Base-by-base conservation (phyloP, 2,329 filamentous ascomycete species). In the Orbilia blumenaviensis region DNA sequence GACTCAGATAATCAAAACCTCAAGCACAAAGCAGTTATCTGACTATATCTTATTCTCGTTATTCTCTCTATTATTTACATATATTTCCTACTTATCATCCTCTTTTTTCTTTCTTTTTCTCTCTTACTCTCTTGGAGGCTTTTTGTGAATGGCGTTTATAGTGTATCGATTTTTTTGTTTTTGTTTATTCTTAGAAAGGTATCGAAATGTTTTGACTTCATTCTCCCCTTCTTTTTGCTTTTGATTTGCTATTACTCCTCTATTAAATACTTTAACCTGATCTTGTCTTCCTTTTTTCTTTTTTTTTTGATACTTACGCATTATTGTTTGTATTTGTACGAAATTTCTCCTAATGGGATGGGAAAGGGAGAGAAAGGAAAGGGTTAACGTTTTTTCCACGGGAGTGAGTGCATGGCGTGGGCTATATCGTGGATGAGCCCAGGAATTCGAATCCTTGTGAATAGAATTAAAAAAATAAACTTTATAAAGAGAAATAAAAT, bases 371-470 rank as follows among this genome's bases (percentile, higher is more conserved):
- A n/a, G n/a, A n/a, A n/a, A n/a, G 23, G 44, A 12, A 25, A 48
- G 21, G 46, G 25, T 50, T 56, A 50, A 64, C 54, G 58, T 6
- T 14, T 48, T 46, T 23, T 46, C 23, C n/a, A 46, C n/a, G 41
- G 18, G 41, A 18, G 14, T 23, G 42, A 9, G 5, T 23, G 10
- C 10, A 10, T 10, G 29, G 8, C n/a, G n/a, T n/a, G n/a, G n/a
- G n/a, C n/a, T n/a, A n/a, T n/a, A 38, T 38, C 36, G 36, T 12
- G 38, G n/a, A 9, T 7, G 32, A 9, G 21, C 64, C 48, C 23
- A 74, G 62, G 42, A 56, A 73, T 25, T 5, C 34, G 4, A 38
- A n/a, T n/a, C 69, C 52, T 58, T 68, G 46, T 62, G 68, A 75
- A 58, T 52, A 61, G 60, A 54, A 56, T 21, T 38, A 41, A n/a